A percentile compares a stretch with the other conserved stretches of the same genome.
Conservation (phyloP, 768 basidiomycete genomes). For the Termitomyces sp. region DNA sequence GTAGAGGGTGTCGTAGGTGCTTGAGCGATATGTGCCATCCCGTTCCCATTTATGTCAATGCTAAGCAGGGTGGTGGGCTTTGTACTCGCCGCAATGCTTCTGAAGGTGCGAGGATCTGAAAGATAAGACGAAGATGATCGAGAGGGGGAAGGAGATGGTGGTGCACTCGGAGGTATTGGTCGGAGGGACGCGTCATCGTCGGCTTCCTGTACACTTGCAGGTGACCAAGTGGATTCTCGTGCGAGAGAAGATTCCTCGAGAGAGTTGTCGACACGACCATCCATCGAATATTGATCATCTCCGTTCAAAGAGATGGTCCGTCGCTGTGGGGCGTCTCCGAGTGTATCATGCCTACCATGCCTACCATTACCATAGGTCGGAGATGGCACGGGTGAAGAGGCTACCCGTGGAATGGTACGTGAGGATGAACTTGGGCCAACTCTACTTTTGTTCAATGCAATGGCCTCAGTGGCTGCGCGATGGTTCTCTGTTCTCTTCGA, state of each 20-base stretch:
- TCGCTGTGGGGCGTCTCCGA: slow-evolving; percentile 27
- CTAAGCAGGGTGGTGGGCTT: slow-evolving; percentile 95
- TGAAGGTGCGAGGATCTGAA: slow-evolving; percentile 76
- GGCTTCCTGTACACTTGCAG: slow-evolving; percentile 69
- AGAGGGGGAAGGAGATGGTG: slow-evolving; percentile 83
- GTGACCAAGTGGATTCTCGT: slow-evolving; percentile 77
- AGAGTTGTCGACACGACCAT: slow-evolving; percentile 43
- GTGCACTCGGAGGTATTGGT: slow-evolving; percentile 82
- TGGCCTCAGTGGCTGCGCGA: slow-evolving; percentile 23
- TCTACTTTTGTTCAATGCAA: slow-evolving; percentile 25
- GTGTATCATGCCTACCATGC: slow-evolving; percentile 26
- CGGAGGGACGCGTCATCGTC: slow-evolving; percentile 94
- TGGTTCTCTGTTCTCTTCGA: slow-evolving; percentile 42
- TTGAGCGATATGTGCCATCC: slow-evolving; percentile 90
- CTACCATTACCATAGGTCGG: slow-evolving; percentile 19
- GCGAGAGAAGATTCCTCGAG: slow-evolving; percentile 53
- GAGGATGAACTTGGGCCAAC: slow-evolving; percentile 20
- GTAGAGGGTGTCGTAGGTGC: slow-evolving; percentile 59
- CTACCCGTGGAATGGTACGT: slow-evolving; percentile 33
- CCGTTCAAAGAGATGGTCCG: slow-evolving; percentile 65
- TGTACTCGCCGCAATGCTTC: slow-evolving; percentile 80
- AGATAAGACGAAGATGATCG: slow-evolving; percentile 80
- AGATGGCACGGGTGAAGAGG: slow-evolving; percentile 38
- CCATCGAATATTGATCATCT: slow-evolving; percentile 38
- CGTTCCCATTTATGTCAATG: slow-evolving; percentile 73